Conservation (phyloP, 345 rosid species). For the Salix udensis region DNA sequence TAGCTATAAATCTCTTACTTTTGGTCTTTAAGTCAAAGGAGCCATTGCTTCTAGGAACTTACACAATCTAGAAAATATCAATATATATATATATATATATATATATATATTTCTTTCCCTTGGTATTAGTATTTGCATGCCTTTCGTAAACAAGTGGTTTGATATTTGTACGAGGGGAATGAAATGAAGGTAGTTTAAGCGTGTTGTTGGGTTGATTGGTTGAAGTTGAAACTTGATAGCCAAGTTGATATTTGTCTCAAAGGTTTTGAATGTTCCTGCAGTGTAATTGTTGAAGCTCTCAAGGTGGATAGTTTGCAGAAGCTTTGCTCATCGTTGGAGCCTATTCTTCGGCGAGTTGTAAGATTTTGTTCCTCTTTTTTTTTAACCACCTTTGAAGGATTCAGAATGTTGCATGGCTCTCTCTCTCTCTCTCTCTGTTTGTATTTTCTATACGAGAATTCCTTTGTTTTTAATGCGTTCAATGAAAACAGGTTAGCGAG, state of each 20-base stretch:
- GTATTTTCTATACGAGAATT: not conserved
- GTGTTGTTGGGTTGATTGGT: not conserved
- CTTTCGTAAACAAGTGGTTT: not conserved
- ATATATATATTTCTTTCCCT: not conserved
- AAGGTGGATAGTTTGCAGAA: slow-evolving; percentile 36
- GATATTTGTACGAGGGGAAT: not conserved
- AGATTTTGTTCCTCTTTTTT: not conserved
- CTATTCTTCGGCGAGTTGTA: slow-evolving; percentile 33
- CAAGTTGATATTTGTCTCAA: not conserved
- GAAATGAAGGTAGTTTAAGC: not conserved
- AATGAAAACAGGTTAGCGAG: slow-evolving; percentile 28
- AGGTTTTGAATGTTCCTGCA: slow-evolving; percentile 13
- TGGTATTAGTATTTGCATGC: not conserved
- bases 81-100: not conserved
- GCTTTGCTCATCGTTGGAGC: slow-evolving; percentile 34
- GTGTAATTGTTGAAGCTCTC: slow-evolving; percentile 36
- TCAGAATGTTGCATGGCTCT: not conserved
- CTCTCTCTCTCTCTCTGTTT: too few relatives aligned
- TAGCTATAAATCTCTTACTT: not conserved
- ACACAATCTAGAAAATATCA: not conserved
- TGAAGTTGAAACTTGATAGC: not conserved
- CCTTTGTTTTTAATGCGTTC: not conserved
- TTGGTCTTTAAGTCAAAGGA: not conserved
- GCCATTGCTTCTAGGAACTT: not conserved
- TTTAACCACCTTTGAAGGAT: not conserved